Percentiles rank a stretch among this genome's conserved stretches.
phyloP scores from a whole-genome alignment of 2,329 filamentous ascomycete species.

The Colletotrichum aenigma region DNA sequence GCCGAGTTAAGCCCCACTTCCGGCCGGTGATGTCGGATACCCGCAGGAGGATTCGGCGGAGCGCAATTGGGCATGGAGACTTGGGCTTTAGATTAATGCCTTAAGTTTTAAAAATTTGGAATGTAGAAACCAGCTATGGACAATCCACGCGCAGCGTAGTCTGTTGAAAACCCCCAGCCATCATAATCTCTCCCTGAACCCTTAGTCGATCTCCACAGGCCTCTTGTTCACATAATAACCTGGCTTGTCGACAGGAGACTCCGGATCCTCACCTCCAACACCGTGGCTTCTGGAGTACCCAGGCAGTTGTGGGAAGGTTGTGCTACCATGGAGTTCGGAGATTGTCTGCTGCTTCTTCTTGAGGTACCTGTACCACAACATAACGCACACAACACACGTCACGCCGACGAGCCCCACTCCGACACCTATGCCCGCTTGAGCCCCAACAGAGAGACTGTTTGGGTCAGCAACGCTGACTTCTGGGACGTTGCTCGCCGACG shows the following conservation, averaged over 20 bases:
- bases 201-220: neutral
- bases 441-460: neutral
- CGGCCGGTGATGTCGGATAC: too few species aligned
- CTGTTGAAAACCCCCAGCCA: neutral
- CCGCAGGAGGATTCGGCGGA: too few species aligned
- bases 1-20: too few species aligned
- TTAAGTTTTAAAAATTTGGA: rapidly evolving
- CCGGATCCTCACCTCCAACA: neutral
- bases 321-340: neutral
- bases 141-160: rapidly evolving
- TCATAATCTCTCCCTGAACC: neutral
- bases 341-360: neutral
- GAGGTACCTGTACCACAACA: neutral
- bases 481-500: neutral
- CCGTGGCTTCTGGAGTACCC: neutral
- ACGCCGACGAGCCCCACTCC: neutral
- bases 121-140: rapidly evolving
- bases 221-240: neutral
- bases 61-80: too few species aligned
- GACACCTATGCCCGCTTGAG: neutral
- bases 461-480: neutral
- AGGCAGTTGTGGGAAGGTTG: neutral
- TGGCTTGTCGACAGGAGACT: neutral
- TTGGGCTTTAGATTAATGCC: neutral
- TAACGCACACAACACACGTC: neutral